These are phyloP conservation scores for Carex cristatella DNA, from an alignment of 176 grass and related monocot species.

Conservation along the genomic window DNA sequence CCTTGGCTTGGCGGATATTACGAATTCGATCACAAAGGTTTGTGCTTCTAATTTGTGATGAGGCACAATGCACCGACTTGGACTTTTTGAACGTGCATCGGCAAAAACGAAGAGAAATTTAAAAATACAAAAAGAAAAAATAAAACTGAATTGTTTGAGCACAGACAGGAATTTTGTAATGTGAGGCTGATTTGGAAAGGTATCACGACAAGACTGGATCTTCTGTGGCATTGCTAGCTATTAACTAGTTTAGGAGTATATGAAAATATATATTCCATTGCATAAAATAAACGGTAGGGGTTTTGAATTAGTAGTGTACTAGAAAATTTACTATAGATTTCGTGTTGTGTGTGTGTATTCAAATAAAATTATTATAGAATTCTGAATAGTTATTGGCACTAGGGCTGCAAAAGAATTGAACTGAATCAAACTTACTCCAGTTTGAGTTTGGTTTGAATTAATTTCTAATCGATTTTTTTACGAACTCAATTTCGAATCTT, in stretches of 20 bases:
- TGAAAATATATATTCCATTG: neutral
- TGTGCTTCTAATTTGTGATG: neutral
- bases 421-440: too few relatives aligned
- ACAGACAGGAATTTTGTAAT: slow-evolving; percentile 24
- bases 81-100: slow-evolving; percentile 22
- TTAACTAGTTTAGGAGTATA: neutral
- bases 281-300: neutral
- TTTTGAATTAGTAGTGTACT: neutral
- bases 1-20: neutral
- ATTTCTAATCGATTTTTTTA: too few relatives aligned
- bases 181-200: slow-evolving; percentile 30
- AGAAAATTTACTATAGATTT: too few relatives aligned
- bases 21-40: neutral
- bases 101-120: neutral
- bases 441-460: too few relatives aligned
- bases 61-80: slow-evolving; percentile 8
- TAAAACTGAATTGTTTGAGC: neutral
- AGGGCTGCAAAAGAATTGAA: too few relatives aligned
- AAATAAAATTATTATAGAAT: too few relatives aligned
- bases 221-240: neutral
- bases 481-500: too few relatives aligned
- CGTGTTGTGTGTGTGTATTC: too few relatives aligned
- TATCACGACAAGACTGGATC: neutral
- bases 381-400: too few relatives aligned
- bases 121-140: slow-evolving; percentile 14